phyloP scores from a whole-genome alignment of 31 red algal species.

The Odonthalia washingtoniensis region DNA sequence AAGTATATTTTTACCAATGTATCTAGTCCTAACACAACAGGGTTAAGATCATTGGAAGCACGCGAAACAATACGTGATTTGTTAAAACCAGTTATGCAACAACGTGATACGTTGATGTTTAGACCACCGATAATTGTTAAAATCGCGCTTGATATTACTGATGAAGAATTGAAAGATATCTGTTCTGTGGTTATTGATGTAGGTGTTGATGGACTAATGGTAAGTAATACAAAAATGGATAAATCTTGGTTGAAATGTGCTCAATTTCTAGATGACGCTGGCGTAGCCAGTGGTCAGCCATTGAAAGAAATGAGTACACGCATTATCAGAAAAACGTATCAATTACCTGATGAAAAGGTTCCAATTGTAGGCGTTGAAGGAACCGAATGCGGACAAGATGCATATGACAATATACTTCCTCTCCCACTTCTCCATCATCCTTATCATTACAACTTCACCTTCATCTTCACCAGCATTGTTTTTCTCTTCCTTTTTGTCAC shows the following conservation, averaged over 20 bases:
- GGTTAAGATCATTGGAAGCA: conserved; percentile 57
- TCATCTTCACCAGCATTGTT: conserved; percentile 85
- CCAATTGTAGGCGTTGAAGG: conserved; percentile 94
- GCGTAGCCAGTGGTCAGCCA: conserved; percentile 85
- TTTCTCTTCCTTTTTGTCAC: conserved; percentile 88
- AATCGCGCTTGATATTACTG: conserved; percentile 88
- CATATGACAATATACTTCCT: conserved; percentile 96
- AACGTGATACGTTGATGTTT: conserved; percentile 50
- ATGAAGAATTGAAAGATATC: conserved; percentile 73
- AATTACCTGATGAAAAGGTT: conserved; percentile 63
- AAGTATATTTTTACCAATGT: conserved; percentile 98
- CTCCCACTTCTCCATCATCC: too few relatives aligned
- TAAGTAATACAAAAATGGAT: conserved; percentile 84
- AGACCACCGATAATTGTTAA: conserved; percentile 88
- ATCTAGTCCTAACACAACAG: conserved; percentile 94
- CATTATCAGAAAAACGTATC: conserved; percentile 73
- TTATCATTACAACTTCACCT: conserved; percentile 83
- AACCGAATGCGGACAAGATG: conserved; percentile 81
- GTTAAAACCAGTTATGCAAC: conserved; percentile 41
- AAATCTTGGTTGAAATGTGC: conserved; percentile 60
- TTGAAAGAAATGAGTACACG: conserved; percentile 66
- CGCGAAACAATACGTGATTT: conserved; percentile 25
- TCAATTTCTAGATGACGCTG: conserved; percentile 49
- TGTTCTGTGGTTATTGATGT: conserved; percentile 54
- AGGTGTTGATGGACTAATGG: conserved; percentile 85